These are phyloP conservation scores for Euphrasia arctica DNA, from an alignment of 305 asterid species.

Conservation along the genomic window DNA sequence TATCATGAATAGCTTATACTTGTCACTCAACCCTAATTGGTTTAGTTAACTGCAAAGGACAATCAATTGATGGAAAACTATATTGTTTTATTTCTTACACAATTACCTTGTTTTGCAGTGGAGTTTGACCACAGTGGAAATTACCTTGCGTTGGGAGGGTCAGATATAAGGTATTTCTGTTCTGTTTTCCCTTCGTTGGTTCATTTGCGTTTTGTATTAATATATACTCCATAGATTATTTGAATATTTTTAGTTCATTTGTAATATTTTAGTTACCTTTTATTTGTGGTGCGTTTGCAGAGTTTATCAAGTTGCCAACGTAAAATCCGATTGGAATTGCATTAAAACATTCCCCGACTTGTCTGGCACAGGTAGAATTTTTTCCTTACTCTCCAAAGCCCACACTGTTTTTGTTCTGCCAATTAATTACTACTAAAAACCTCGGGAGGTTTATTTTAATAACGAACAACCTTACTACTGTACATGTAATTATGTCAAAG, in stretches of 20 bases:
- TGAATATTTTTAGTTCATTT: conserved; percentile 6
- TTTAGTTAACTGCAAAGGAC: background rate
- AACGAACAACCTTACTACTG: too few relatives aligned
- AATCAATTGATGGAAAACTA: conserved; percentile 14
- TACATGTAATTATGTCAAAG: background rate
- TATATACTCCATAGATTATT: background rate
- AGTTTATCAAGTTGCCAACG: conserved; percentile 80
- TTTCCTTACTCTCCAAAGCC: conserved; percentile 9
- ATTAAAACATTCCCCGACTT: conserved; percentile 93
- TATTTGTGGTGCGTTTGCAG: conserved; percentile 39
- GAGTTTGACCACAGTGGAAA: conserved; percentile 94
- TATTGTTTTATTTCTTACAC: conserved; percentile 14
- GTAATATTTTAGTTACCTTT: conserved; percentile 6
- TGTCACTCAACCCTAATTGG: background rate
- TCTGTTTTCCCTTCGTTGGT: background rate
- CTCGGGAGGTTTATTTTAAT: background rate
- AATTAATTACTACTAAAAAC: background rate
- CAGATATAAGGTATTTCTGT: conserved; percentile 67
- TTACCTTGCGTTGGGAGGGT: conserved; percentile 90
- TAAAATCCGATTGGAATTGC: conserved; percentile 90
- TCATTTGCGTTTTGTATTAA: background rate
- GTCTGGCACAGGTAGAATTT: conserved; percentile 84
- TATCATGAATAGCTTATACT: conserved; percentile 18
- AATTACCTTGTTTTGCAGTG: conserved; percentile 49
- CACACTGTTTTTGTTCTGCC: background rate